These are phyloP conservation scores for Tilletiopsis washingtonensis DNA, from an alignment of 1,284 basidiomycete species.

Conservation along the genomic window DNA sequence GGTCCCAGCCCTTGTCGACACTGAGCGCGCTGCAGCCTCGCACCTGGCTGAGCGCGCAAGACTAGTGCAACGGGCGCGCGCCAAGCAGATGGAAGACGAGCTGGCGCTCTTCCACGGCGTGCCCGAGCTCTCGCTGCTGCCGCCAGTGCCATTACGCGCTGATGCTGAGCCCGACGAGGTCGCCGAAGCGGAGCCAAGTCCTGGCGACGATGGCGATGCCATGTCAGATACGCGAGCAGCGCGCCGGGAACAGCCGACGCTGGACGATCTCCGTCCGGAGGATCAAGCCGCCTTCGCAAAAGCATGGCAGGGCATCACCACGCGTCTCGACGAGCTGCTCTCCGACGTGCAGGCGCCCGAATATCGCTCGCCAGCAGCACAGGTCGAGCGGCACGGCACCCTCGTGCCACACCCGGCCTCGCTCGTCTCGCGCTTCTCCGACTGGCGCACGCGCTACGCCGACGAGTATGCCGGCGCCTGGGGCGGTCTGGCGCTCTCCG, in stretches of 20 bases:
- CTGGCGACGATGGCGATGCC: constrained; percentile 8
- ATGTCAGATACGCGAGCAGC: background rate
- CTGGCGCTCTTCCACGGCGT: constrained; percentile 16
- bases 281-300: constrained; percentile 15
- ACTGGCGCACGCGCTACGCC: constrained; percentile 26
- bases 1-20: no score
- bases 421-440: constrained; percentile 28
- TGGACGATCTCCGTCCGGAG: constrained; percentile 7
- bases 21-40: no score
- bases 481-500: constrained; percentile 37
- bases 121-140: constrained; percentile 11
- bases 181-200: background rate
- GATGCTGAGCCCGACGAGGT: background rate
- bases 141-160: background rate
- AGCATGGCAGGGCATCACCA: constrained; percentile 10
- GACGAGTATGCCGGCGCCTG: constrained; percentile 36
- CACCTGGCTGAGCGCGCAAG: constrained; percentile 15
- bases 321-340: constrained; percentile 8
- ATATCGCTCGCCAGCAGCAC: constrained; percentile 24
- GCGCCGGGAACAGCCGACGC: background rate
- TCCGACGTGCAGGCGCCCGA: constrained; percentile 34
- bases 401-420: constrained; percentile 17
- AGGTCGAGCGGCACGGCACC: background rate
- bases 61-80: constrained; percentile 12
- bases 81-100: constrained; percentile 18